These are phyloP conservation scores for Ogataea zsoltii DNA, from an alignment of 805 yeast species.

Conservation along the genomic window DNA sequence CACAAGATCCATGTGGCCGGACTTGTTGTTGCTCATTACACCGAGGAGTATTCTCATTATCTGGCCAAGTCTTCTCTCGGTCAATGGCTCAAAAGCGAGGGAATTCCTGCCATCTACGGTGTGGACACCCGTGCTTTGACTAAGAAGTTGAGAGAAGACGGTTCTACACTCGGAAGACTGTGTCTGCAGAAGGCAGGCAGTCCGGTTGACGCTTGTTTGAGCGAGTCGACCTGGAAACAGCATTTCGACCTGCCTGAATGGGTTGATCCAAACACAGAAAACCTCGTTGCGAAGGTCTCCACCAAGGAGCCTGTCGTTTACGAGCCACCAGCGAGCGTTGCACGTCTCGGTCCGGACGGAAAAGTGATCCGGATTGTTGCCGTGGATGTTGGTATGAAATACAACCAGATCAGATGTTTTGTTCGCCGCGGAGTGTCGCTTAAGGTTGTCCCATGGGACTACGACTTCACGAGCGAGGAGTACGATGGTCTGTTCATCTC, in stretches of 20 bases:
- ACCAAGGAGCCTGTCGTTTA: conserved; percentile 72
- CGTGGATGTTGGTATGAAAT: conserved; percentile 97
- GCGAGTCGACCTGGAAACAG: conserved; percentile 52
- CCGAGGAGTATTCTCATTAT: conserved; percentile 93
- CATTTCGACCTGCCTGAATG: conserved; percentile 79
- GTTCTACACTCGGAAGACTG: conserved; percentile 91
- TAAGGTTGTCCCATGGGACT: conserved; percentile 93
- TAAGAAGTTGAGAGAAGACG: conserved; percentile 86
- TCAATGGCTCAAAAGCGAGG: conserved; percentile 88
- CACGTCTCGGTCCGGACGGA: conserved; percentile 66
- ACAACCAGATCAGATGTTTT: conserved; percentile 95
- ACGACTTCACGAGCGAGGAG: conserved; percentile 75
- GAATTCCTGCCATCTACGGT: conserved; percentile 95
- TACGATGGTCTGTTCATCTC: conserved; percentile 96
- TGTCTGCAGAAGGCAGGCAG: conserved; percentile 53
- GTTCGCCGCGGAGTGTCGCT: conserved; percentile 95
- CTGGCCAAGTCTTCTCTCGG: conserved; percentile 92
- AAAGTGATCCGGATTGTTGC: conserved; percentile 81
- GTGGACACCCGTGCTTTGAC: conserved; percentile 96
- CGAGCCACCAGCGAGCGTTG: conserved; percentile 59
- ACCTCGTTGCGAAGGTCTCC: conserved; percentile 91
- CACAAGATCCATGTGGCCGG: conserved; percentile 94
- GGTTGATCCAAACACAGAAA: conserved; percentile 89
- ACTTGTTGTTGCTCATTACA: conserved; percentile 92
- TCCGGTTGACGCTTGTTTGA: conserved; percentile 35